A percentile compares a stretch with the other conserved stretches of the same genome.
phyloP scores from a whole-genome alignment of 352 stramenopile genomes.

The Phytophthora niederhauseri region DNA sequence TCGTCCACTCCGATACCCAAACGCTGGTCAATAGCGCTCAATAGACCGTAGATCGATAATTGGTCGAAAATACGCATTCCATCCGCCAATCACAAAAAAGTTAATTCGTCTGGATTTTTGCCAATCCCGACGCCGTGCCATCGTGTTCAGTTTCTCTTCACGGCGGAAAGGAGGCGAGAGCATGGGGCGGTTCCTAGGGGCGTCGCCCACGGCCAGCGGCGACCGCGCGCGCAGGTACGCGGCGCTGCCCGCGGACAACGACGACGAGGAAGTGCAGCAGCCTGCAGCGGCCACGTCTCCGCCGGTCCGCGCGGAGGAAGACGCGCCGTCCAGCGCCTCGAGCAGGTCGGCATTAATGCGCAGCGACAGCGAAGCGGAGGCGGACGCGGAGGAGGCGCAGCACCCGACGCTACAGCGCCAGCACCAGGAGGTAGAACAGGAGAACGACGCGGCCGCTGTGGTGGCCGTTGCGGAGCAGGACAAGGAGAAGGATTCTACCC shows the following conservation, averaged over 20 bases:
- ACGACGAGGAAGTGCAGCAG: slow-evolving; percentile 4
- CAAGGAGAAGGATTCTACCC: slow-evolving; percentile 11
- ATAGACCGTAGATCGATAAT: background rate
- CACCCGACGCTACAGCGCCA: slow-evolving; percentile 31
- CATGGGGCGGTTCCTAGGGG: slow-evolving; percentile 68
- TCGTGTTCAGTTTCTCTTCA: slow-evolving; percentile 32
- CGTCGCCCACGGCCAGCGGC: slow-evolving; percentile 37
- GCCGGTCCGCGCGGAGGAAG: slow-evolving; percentile 17
- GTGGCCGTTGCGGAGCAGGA: slow-evolving; percentile 13
- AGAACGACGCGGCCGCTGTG: background rate
- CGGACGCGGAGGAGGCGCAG: slow-evolving; percentile 32
- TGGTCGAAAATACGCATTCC: slow-evolving; percentile 13
- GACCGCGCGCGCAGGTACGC: slow-evolving; percentile 64
- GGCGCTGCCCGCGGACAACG: slow-evolving; percentile 50
- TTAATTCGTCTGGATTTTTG: slow-evolving; percentile 5
- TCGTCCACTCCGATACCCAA: background rate
- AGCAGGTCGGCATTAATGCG: slow-evolving; percentile 38
- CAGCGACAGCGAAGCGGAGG: slow-evolving; percentile 33
- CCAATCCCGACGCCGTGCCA: slow-evolving; percentile 14
- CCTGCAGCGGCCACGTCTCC: background rate
- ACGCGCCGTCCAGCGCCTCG: background rate
- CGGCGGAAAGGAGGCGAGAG: slow-evolving; percentile 11
- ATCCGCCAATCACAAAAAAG: slow-evolving; percentile 1
- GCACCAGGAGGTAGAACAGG: slow-evolving; percentile 22
- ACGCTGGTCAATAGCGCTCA: slow-evolving; percentile 7